Base-by-base conservation (phyloP, 2,329 filamentous ascomycete genomes). In the Scortechinia acanthostroma region DNA sequence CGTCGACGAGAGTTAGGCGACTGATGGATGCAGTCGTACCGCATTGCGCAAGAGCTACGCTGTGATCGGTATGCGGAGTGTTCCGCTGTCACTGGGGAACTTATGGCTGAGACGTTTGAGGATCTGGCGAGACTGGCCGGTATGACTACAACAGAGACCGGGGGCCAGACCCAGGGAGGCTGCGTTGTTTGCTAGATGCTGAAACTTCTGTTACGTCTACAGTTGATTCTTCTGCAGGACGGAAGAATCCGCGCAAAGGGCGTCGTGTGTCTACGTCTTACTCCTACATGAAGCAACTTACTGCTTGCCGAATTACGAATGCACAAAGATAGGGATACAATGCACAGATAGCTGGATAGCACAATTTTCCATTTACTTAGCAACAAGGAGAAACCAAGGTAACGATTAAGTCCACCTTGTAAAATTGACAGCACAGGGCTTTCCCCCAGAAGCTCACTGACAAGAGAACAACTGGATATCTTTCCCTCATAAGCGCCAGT, bases 401-500 rank as follows among this genome's bases (percentile, higher is more conserved):
- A 74, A 76, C 76, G 70, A 58, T 77, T 60, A 80, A 77, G 76
- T 75, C 70, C 70, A 70, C 66, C 71, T 74, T 70, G 69, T 66
- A 63, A 67, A n/a, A 30, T 30, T 30, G 66, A 72, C 66, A 74
- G 71, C 76, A 80, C 80, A 83, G 78, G 80, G 80, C 80, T 80
- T 84, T 84, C 80, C 77, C 78, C 77, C 73, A 30, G 25, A 30
- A 30, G 25, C 25, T 30, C 25, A 30, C 10, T 10, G 10, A 30
- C 25, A 30, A 57, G 51, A 56, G 51, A 53, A 42, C 65, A 30
- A 10, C 25, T 30, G 25, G 77, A 73, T 82, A 77, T 84, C 80
- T 84, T 84, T 84, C 80, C 80, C 78, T 83, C 80, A 71, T 84
- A 69, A 83, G 78, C 71, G 72, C 76, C 69, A 62, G 65, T 62